Conservation (phyloP, 2,329 filamentous ascomycete genomes). For the Colletotrichum theobromicola region DNA sequence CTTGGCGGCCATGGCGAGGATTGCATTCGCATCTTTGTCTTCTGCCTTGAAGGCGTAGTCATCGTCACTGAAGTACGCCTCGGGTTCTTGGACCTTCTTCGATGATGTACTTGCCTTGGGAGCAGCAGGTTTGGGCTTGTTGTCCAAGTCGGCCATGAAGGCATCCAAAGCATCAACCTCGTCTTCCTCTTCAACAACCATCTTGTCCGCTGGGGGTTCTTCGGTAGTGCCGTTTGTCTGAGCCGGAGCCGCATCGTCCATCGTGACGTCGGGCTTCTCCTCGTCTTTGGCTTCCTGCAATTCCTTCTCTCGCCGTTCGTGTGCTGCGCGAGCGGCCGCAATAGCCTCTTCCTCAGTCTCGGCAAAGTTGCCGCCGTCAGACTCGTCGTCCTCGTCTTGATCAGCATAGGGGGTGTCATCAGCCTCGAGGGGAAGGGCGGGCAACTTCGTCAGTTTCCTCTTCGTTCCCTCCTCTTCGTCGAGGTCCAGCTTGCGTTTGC, state of each 20-base stretch:
- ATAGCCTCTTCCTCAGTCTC: slow-evolving; percentile 87
- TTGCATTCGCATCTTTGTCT: slow-evolving; percentile 51
- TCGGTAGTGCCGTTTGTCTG: slow-evolving; percentile 29
- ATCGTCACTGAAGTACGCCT: slow-evolving; percentile 89
- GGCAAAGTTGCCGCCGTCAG: slow-evolving; percentile 77
- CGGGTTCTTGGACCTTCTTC: slow-evolving; percentile 69
- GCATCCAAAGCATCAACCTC: slow-evolving; percentile 91
- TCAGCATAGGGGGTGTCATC: slow-evolving; percentile 66
- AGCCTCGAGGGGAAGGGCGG: slow-evolving; percentile 72
- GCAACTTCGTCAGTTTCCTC: slow-evolving; percentile 90
- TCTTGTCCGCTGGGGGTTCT: slow-evolving; percentile 41
- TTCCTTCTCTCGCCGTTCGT: slow-evolving; percentile 80
- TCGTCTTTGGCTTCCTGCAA: slow-evolving; percentile 49
- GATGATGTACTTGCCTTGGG: slow-evolving; percentile 35
- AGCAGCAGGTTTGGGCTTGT: slow-evolving; percentile 31
- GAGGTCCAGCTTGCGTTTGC: slow-evolving; percentile 80
- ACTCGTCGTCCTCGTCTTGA: slow-evolving; percentile 73
- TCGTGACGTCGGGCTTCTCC: slow-evolving; percentile 32
- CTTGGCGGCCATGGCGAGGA: slow-evolving; percentile 63
- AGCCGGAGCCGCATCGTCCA: slow-evolving; percentile 9
- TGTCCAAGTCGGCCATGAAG: slow-evolving; percentile 81
- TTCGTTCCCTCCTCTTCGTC: slow-evolving; percentile 87
- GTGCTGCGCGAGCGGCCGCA: slow-evolving; percentile 82
- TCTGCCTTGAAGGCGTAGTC: slow-evolving; percentile 65
- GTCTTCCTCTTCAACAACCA: slow-evolving; percentile 60